Evolutionary conservation across 805 yeast species (phyloP).

Genomic region (Hanseniaspora thailandica): DNA sequence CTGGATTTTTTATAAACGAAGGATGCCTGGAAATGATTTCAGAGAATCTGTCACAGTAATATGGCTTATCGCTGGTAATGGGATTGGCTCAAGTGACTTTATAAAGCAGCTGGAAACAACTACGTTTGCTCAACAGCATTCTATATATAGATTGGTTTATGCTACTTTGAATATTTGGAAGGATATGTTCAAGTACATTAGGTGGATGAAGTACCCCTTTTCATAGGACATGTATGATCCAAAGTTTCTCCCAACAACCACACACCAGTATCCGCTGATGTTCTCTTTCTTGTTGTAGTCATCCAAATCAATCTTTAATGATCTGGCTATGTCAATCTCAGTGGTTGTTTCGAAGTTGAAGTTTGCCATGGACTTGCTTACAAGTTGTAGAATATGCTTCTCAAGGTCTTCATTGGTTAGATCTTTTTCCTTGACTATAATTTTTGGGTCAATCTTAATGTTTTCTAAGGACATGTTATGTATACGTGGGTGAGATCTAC

Average conservation of each 20-base stretch:
- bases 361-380: constrained; percentile 21
- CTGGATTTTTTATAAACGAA: no score
- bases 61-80: no score
- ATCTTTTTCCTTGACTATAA: constrained; percentile 3
- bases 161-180: constrained; percentile 11
- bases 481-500: no score
- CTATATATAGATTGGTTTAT: no score
- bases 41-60: no score
- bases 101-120: background rate
- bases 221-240: constrained; percentile 74
- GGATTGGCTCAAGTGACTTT: no score
- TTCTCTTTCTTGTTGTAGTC: constrained; percentile 49
- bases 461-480: background rate
- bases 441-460: background rate
- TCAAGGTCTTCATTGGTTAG: constrained; percentile 24
- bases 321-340: constrained; percentile 8
- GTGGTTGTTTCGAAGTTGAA: constrained; percentile 20
- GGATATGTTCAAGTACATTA: constrained; percentile 19
- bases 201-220: constrained; percentile 59
- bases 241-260: constrained; percentile 65
- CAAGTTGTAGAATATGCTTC: constrained; percentile 22
- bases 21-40: no score
- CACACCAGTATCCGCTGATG: constrained; percentile 67
- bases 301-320: constrained; percentile 41
- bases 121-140: no score